These are phyloP conservation scores for Arthrobotrys musiformis DNA, from an alignment of 2,329 filamentous ascomycete species.

Conservation along the genomic window DNA sequence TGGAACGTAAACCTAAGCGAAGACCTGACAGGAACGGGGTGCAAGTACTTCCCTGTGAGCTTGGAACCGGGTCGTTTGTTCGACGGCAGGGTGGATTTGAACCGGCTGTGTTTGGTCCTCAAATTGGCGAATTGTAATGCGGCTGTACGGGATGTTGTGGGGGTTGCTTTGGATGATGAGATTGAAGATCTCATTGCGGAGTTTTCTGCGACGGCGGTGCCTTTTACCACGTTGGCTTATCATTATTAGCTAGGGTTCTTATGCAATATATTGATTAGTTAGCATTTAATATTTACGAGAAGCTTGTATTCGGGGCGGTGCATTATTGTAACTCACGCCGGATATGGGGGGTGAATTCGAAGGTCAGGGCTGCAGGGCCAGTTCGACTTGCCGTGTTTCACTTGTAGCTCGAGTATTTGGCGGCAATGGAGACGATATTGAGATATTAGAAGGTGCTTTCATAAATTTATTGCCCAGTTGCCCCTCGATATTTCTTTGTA, in stretches of 20 bases:
- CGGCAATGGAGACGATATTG: no score
- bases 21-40: slow-evolving; percentile 6
- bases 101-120: background rate
- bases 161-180: slow-evolving; percentile 6
- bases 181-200: slow-evolving; percentile 3
- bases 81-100: background rate
- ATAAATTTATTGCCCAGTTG: no score
- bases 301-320: no score
- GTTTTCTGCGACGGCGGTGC: background rate
- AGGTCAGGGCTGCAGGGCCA: no score
- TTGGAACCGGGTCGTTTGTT: slow-evolving; percentile 2
- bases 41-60: slow-evolving; percentile 9
- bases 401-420: no score
- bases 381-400: no score
- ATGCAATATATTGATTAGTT: no score
- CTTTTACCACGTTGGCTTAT: background rate
- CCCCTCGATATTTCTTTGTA: no score
- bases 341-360: no score
- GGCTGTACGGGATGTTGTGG: slow-evolving; percentile 7
- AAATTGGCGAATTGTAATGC: slow-evolving; percentile 15
- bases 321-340: no score
- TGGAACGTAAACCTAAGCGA: slow-evolving; percentile 19
- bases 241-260: background rate
- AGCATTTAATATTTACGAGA: no score
- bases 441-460: no score